Evolutionary conservation across 176 grass and related monocot species (phyloP).

Genomic region (Eragrostis nindensis): DNA sequence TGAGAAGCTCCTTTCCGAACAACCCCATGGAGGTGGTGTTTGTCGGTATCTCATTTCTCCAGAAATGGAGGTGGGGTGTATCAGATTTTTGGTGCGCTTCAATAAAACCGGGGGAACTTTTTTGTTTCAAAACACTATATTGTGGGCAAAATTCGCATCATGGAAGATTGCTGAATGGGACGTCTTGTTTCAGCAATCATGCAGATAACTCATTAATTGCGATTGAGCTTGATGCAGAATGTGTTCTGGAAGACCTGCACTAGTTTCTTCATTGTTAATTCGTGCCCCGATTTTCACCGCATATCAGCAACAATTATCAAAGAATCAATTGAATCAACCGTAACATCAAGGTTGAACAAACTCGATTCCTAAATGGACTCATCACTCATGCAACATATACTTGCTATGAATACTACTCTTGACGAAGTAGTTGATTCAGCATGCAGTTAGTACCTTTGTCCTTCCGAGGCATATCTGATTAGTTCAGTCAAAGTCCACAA

Average conservation of each 20-base stretch:
- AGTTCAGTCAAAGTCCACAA: slow-evolving; percentile 12
- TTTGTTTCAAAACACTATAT: slow-evolving; percentile 23
- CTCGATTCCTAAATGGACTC: background rate
- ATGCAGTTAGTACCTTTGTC: slow-evolving; percentile 1
- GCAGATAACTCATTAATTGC: background rate
- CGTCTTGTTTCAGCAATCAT: slow-evolving; percentile 11
- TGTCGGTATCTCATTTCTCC: no score
- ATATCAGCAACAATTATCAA: background rate
- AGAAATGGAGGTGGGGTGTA: no score
- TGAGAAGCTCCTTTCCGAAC: no score
- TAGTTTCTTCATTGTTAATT: background rate
- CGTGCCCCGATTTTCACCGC: background rate
- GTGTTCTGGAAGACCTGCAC: slow-evolving; percentile 6
- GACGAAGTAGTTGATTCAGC: background rate
- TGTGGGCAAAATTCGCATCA: slow-evolving; percentile 29
- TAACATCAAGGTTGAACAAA: background rate
- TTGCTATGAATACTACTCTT: slow-evolving; percentile 6
- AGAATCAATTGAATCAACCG: background rate
- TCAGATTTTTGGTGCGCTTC: no score
- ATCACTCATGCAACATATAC: slow-evolving; percentile 2
- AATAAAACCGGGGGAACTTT: no score
- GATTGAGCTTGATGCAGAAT: background rate
- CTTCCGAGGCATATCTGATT: background rate
- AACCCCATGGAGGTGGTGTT: no score
- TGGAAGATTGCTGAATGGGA: slow-evolving; percentile 22